These are phyloP conservation scores for Trypanosoma boissoni DNA, from an alignment of 208 protist genomes.

Conservation along the genomic window DNA sequence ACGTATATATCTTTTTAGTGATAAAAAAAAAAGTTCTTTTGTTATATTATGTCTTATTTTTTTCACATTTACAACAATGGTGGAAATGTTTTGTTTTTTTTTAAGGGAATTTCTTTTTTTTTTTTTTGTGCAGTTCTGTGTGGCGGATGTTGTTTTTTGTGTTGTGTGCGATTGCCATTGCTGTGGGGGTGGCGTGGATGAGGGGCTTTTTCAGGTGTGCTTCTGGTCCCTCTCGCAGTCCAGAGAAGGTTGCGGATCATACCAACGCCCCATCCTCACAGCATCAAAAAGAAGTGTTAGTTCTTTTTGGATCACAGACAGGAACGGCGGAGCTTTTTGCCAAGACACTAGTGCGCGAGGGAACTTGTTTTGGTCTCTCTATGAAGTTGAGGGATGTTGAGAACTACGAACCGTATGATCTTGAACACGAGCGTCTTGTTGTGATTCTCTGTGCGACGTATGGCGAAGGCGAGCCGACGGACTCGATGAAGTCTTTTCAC, in stretches of 20 bases:
- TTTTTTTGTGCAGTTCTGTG: not conserved
- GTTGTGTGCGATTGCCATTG: constrained; percentile 34
- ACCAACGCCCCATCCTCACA: not conserved
- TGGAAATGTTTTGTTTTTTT: constrained; percentile 13
- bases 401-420: constrained; percentile 52
- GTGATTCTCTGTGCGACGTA: constrained; percentile 87
- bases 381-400: constrained; percentile 61
- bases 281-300: constrained; percentile 46
- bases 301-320: constrained; percentile 88
- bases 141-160: constrained; percentile 32
- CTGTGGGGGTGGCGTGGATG: constrained; percentile 46
- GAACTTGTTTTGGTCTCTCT: constrained; percentile 57
- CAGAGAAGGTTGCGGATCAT: not conserved
- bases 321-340: constrained; percentile 90
- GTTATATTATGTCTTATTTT: too few species aligned
- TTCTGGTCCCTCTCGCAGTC: not conserved
- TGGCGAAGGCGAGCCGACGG: constrained; percentile 90
- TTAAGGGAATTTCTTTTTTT: constrained; percentile 8
- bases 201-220: constrained; percentile 29
- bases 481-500: constrained; percentile 88
- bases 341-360: constrained; percentile 76
- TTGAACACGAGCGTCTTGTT: constrained; percentile 66
- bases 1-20: too few species aligned
- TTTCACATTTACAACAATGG: not conserved
- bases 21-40: too few species aligned